Conservation (phyloP, 345 rosid genomes). For the Lagerstroemia speciosa region DNA sequence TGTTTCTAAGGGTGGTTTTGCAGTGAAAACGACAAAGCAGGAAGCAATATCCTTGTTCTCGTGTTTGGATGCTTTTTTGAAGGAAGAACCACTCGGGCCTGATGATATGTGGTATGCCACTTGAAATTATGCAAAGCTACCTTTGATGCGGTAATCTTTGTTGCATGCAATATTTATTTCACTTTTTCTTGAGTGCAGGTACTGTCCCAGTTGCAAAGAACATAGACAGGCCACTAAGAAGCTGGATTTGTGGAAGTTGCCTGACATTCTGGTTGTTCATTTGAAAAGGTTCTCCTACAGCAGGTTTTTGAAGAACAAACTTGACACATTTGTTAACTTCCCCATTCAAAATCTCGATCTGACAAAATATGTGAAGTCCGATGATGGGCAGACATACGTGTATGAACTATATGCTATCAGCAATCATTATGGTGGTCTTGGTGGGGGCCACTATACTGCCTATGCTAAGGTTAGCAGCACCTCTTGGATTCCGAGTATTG, state of each 20-base stretch:
- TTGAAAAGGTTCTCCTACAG: conserved; percentile 82
- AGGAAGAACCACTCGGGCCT: conserved; percentile 89
- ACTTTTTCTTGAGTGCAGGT: conserved; percentile 37
- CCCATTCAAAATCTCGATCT: conserved; percentile 72
- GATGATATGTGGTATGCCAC: conserved; percentile 82
- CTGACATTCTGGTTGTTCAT: conserved; percentile 84
- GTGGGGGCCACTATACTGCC: conserved; percentile 95
- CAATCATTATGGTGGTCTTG: conserved; percentile 89
- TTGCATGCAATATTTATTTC: neutral
- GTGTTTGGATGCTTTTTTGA: conserved; percentile 86
- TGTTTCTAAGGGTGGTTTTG: conserved; percentile 49
- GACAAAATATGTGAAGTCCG: conserved; percentile 58
- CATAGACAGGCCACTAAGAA: conserved; percentile 88
- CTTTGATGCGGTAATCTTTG: neutral
- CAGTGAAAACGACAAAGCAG: conserved; percentile 64
- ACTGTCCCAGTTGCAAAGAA: conserved; percentile 81
- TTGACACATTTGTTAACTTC: conserved; percentile 69
- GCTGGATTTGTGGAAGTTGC: conserved; percentile 86
- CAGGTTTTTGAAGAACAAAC: conserved; percentile 73
- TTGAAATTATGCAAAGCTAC: neutral
- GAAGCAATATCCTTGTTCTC: conserved; percentile 79
- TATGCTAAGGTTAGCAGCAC: conserved; percentile 60
- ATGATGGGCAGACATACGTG: conserved; percentile 43
- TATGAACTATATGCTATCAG: conserved; percentile 86
- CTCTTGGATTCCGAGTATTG: neutral